Percentiles rank a stretch among this genome's conserved stretches.
phyloP scores from a whole-genome alignment of 495 filamentous ascomycete genomes.

The Evernia prunastri region DNA sequence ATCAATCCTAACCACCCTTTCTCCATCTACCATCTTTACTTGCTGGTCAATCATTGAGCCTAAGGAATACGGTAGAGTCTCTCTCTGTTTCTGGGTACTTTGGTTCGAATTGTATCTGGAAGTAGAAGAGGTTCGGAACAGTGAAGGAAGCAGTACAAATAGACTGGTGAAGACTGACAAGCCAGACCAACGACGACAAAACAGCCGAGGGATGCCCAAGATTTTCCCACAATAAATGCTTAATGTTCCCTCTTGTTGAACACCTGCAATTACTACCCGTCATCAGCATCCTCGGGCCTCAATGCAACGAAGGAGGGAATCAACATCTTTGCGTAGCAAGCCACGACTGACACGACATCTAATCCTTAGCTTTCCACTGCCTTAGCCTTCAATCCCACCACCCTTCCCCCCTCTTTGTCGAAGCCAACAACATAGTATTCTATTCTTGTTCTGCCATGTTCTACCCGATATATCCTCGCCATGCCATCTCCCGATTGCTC shows the following conservation, averaged over 20 bases:
- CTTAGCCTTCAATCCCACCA: conserved; percentile 72
- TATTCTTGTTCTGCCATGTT: conserved; percentile 50
- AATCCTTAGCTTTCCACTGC: conserved; percentile 58
- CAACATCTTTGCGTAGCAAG: background rate
- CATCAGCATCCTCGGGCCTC: background rate
- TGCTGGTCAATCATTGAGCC: too few relatives aligned
- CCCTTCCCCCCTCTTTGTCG: conserved; percentile 44
- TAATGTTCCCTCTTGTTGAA: background rate
- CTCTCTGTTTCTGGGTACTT: background rate
- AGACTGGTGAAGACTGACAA: background rate
- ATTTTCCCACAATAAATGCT: background rate
- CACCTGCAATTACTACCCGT: background rate
- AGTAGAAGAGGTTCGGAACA: background rate
- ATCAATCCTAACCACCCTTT: background rate
- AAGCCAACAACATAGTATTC: conserved; percentile 73
- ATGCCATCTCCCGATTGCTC: conserved; percentile 51
- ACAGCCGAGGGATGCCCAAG: background rate
- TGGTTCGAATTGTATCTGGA: background rate
- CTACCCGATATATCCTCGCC: conserved; percentile 66
- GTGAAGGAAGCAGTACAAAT: background rate
- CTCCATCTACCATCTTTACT: too few relatives aligned
- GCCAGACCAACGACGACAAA: background rate
- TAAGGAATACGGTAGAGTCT: background rate
- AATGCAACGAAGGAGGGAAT: background rate
- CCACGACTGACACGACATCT: background rate